phyloP scores from a whole-genome alignment of 2,329 filamentous ascomycete species.

The Graphilbum fragrans region DNA sequence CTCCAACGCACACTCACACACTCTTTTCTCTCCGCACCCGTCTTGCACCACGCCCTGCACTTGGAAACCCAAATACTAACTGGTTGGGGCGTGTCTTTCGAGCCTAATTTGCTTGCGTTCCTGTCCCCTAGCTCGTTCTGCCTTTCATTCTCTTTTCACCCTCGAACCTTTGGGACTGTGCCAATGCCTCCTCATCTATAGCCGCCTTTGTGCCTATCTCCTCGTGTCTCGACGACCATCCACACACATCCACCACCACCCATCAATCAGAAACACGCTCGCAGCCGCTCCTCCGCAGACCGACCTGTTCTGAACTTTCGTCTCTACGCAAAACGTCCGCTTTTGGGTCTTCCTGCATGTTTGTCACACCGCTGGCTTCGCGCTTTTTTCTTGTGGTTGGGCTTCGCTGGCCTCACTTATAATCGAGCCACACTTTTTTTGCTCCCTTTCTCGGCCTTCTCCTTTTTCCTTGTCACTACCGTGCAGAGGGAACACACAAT shows the following conservation, averaged over 20 bases:
- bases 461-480: neutral
- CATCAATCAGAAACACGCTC: too few relatives aligned
- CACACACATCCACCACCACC: too few relatives aligned
- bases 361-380: too few relatives aligned
- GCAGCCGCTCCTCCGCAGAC: too few relatives aligned
- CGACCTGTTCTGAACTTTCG: neutral
- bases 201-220: neutral
- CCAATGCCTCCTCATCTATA: neutral
- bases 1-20: neutral
- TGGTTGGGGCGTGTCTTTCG: too few relatives aligned
- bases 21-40: too few relatives aligned
- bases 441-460: neutral
- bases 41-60: neutral
- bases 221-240: neutral
- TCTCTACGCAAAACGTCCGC: too few relatives aligned
- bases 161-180: neutral
- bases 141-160: neutral
- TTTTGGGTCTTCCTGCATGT: too few relatives aligned
- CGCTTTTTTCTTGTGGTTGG: too few relatives aligned
- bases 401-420: too few relatives aligned
- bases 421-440: neutral
- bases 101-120: neutral
- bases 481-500: too few relatives aligned
- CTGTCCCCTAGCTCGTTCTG: neutral
- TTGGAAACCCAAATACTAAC: too few relatives aligned